Evolutionary conservation across 768 basidiomycete genomes (phyloP).

Genomic region (Hydnum rufescens): DNA sequence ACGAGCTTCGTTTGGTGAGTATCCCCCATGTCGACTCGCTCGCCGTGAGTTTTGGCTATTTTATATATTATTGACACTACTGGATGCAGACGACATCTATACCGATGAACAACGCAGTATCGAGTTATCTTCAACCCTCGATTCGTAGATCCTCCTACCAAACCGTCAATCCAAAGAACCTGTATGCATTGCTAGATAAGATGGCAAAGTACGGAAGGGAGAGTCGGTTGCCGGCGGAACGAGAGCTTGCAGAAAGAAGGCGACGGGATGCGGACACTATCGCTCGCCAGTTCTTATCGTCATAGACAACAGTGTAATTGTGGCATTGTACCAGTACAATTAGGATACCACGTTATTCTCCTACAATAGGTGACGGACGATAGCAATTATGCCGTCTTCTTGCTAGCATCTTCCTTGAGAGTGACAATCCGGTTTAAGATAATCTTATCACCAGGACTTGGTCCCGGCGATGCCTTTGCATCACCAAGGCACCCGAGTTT

Average conservation of each 20-base stretch:
- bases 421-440: conserved; percentile 85
- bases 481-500: conserved; percentile 44
- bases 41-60: conserved; percentile 1
- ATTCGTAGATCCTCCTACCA: conserved; percentile 47
- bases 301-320: not conserved
- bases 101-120: conserved; percentile 48
- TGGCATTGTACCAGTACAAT: not conserved
- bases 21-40: too few relatives aligned
- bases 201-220: conserved; percentile 45
- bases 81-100: conserved; percentile 60
- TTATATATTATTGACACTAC: conserved; percentile 26
- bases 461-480: conserved; percentile 25
- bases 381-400: conserved; percentile 19
- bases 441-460: conserved; percentile 53
- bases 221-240: conserved; percentile 35
- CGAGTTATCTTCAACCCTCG: conserved; percentile 57
- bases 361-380: not conserved
- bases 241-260: conserved; percentile 51
- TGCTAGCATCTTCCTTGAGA: conserved; percentile 86
- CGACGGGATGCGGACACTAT: conserved; percentile 63
- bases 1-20: conserved; percentile 63
- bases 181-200: conserved; percentile 63
- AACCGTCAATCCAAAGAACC: conserved; percentile 44
- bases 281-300: conserved; percentile 27
- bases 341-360: not conserved